Conservation (phyloP, 2,329 filamentous ascomycete species). For the Aulographum hederae region DNA sequence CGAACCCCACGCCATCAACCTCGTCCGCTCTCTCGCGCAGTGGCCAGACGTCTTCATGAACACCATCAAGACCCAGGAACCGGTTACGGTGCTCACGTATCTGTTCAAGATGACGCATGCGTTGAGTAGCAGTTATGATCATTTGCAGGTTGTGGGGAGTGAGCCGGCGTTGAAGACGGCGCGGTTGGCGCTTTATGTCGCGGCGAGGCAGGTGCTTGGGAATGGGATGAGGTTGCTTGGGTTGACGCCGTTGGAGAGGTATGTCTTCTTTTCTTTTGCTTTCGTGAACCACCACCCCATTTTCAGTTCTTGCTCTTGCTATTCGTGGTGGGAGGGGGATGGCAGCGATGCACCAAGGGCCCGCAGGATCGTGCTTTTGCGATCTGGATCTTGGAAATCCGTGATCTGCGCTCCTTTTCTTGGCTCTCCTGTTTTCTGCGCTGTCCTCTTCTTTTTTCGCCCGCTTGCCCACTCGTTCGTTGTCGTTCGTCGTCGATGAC, state of each 20-base stretch:
- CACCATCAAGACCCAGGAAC: constrained; percentile 68
- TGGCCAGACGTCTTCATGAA: constrained; percentile 77
- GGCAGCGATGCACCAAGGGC: too few species aligned
- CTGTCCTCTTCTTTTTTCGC: too few species aligned
- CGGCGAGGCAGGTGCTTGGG: constrained; percentile 54
- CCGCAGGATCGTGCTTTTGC: too few species aligned
- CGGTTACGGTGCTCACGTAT: constrained; percentile 49
- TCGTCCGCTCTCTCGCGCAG: constrained; percentile 59
- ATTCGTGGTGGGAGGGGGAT: too few species aligned
- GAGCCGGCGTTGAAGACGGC: constrained; percentile 53
- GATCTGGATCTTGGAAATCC: too few species aligned
- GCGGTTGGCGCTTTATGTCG: constrained; percentile 60
- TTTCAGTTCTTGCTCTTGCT: too few species aligned
- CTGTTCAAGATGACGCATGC: constrained; percentile 77
- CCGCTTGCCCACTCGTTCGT: too few species aligned
- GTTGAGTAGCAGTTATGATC: constrained; percentile 64
- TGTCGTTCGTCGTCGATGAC: too few species aligned
- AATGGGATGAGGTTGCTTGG: constrained; percentile 76
- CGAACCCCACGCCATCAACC: constrained; percentile 53
- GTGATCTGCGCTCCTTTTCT: too few species aligned
- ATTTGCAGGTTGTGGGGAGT: constrained; percentile 64
- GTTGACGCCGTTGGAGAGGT: constrained; percentile 55
- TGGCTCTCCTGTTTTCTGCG: too few species aligned
- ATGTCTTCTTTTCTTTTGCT: too few species aligned
- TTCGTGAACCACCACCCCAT: too few species aligned